phyloP scores from a whole-genome alignment of 176 grass and related monocot species.

The Phyllostachys edulis region DNA sequence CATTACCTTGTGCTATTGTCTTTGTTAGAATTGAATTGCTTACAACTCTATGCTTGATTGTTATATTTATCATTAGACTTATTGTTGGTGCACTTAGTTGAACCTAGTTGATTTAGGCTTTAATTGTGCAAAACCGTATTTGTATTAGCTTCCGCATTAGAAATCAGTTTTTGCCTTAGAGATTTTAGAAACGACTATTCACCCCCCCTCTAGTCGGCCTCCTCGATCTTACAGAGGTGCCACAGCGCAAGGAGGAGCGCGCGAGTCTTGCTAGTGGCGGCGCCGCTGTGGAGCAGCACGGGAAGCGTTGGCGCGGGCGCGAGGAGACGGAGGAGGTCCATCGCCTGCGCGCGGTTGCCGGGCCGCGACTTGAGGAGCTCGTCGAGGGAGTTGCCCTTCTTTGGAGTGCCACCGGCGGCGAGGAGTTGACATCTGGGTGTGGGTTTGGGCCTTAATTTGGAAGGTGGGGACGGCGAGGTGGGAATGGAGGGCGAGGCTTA shows the following conservation, averaged over 20 bases:
- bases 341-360: constrained; percentile 52
- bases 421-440: constrained; percentile 6
- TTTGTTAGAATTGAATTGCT: too few relatives aligned
- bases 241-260: constrained; percentile 60
- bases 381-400: not conserved
- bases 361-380: constrained; percentile 41
- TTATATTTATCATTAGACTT: too few relatives aligned
- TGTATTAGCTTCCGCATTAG: too few relatives aligned
- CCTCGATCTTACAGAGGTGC: too few relatives aligned
- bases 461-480: constrained; percentile 13
- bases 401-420: not conserved
- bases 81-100: too few relatives aligned
- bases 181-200: too few relatives aligned
- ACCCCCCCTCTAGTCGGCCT: too few relatives aligned
- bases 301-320: constrained; percentile 62
- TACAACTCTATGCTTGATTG: too few relatives aligned
- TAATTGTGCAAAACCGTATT: too few relatives aligned
- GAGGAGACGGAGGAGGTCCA: constrained; percentile 63
- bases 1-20: too few relatives aligned
- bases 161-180: too few relatives aligned
- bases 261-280: constrained; percentile 73
- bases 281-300: constrained; percentile 60
- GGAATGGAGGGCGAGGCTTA: not conserved
- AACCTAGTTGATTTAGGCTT: too few relatives aligned
- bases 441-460: constrained; percentile 39